Evolutionary conservation across 2,329 filamentous ascomycete genomes (phyloP), one percentile per base, ranked within the genome.

Genomic region (Myriangium duriaei): DNA sequence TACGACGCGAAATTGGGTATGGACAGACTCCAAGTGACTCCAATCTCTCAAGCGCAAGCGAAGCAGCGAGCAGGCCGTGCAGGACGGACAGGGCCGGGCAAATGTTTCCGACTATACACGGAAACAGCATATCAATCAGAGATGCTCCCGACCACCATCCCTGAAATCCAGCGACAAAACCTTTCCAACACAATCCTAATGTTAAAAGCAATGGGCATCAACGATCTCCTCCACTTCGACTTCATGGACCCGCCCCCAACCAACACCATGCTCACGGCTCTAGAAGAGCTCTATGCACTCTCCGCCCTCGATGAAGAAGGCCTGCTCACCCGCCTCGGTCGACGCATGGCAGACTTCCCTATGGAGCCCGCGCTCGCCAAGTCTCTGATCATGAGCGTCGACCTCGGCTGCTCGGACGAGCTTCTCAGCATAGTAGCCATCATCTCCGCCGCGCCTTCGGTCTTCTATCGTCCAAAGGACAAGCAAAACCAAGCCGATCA

Each of bases 171-270:
- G 55, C 73, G 91, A 1, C 85, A 95, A 57, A 98, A 98, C 51
- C 56, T 98, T 37, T 82, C 85, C 0, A 79, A 82, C 49, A 95
- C 88, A 0, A 96, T 98, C 57, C 71, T 98, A 32, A 94, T 95
- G 82, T 72, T 98, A 35, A 98, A 98, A 57, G 91, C 91, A 0
- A 96, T 98, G 86, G 91, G 92, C 3, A 96, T 98, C 59, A 96
- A 98, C 54, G 91, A 98, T 54, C 68, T 98, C 1, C 70, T 98
- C 10, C 86, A 93, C 54, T 98, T 98, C 52, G 88, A 96, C 61
- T 98, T 98, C 52, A 96, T 98, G 88, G 91, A 98, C 52, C 87
- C 91, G 0, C 91, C 91, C 0, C 91, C 91, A 0, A 91, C 91
- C 18, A 95, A 96, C 52, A 96, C 91, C 10, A 95, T 96, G 85